Conservation (phyloP, 257 asterid species). For the Hygrophila difformis region DNA sequence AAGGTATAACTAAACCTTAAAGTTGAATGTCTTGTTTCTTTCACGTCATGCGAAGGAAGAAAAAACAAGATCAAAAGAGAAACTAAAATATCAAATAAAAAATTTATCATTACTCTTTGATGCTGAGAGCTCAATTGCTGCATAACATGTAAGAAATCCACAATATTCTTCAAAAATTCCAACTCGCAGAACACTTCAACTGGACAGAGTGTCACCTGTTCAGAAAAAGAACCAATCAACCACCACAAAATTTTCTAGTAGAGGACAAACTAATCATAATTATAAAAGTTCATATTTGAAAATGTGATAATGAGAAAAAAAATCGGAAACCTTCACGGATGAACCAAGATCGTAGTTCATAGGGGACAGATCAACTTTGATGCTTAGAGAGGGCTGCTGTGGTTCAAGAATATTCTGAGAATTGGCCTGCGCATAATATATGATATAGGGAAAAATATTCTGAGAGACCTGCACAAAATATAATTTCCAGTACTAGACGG, state of each 20-base stretch:
- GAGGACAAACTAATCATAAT: slow-evolving; percentile 8
- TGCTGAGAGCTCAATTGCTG: slow-evolving; percentile 47
- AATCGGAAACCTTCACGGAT: slow-evolving; percentile 54
- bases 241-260: slow-evolving; percentile 13
- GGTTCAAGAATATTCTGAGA: slow-evolving; percentile 27
- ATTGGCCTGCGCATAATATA: slow-evolving; percentile 40
- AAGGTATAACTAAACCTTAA: too few species aligned
- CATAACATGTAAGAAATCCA: slow-evolving; percentile 41
- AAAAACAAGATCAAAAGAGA: not conserved
- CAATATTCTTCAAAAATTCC: slow-evolving; percentile 45
- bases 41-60: slow-evolving; percentile 2
- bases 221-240: slow-evolving; percentile 17
- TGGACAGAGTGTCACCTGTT: slow-evolving; percentile 60
- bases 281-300: slow-evolving; percentile 1
- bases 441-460: too few species aligned
- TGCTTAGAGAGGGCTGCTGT: slow-evolving; percentile 49
- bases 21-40: too few species aligned
- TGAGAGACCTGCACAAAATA: too few species aligned
- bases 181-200: slow-evolving; percentile 50
- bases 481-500: too few species aligned
- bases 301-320: slow-evolving; percentile 13
- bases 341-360: slow-evolving; percentile 35
- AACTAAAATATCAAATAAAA: slow-evolving; percentile 10
- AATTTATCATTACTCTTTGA: slow-evolving; percentile 50
- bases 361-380: slow-evolving; percentile 57